Percentiles rank a stretch among this genome's conserved stretches.
phyloP scores from a whole-genome alignment of 2,329 filamentous ascomycete genomes.

The Ilyonectria mors-panacis region DNA sequence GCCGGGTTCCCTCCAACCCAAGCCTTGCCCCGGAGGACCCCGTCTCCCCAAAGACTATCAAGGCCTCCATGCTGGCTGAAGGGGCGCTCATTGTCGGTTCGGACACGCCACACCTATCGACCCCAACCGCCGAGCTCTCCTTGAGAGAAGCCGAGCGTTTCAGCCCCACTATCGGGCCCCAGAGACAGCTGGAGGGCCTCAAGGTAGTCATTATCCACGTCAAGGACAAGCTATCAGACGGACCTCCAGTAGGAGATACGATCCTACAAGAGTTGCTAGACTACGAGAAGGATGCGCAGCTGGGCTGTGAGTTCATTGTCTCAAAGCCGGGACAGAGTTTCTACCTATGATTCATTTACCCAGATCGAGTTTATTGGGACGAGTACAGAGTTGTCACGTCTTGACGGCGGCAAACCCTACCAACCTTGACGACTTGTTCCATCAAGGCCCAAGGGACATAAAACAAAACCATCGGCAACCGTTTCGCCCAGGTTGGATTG shows the following conservation, averaged over 20 bases:
- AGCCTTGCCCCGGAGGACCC: conserved; percentile 58
- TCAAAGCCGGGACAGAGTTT: conserved; percentile 76
- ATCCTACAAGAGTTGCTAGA: conserved; percentile 80
- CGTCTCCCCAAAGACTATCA: conserved; percentile 66
- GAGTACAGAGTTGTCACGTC: not conserved
- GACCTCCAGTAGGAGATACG: conserved; percentile 71
- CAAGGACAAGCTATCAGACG: conserved; percentile 87
- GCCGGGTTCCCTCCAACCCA: conserved; percentile 41
- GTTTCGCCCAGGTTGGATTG: not conserved
- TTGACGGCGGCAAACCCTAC: not conserved
- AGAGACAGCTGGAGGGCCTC: conserved; percentile 76
- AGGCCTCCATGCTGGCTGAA: conserved; percentile 41
- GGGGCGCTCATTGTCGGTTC: conserved; percentile 32
- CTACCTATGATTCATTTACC: conserved; percentile 57
- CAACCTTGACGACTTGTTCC: not conserved
- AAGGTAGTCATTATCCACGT: conserved; percentile 93
- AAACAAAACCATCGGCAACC: not conserved
- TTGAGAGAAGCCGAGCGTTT: conserved; percentile 56
- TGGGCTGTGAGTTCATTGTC: conserved; percentile 87
- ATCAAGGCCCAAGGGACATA: not conserved
- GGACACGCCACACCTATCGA: conserved; percentile 62
- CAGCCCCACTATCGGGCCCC: conserved; percentile 40
- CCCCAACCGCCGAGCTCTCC: conserved; percentile 63
- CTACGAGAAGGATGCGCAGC: conserved; percentile 73
- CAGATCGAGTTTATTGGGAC: conserved; percentile 13